Evolutionary conservation across 495 filamentous ascomycete genomes (phyloP).

Genomic region (Margaritispora aquatica): DNA sequence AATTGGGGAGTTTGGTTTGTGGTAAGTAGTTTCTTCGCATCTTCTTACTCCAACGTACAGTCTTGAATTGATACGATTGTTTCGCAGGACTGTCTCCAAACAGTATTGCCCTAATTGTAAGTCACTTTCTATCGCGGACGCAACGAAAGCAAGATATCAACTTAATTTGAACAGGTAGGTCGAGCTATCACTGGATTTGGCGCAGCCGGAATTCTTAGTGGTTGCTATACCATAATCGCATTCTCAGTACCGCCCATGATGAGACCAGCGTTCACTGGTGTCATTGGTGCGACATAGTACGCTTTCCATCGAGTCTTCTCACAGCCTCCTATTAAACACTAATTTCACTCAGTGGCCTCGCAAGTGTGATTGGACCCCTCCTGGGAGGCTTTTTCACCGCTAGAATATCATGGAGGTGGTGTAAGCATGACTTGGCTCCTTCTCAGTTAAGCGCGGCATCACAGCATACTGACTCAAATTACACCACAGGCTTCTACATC

Average conservation of each 20-base stretch:
- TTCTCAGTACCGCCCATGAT: constrained; percentile 65
- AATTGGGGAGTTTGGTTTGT: constrained; percentile 54
- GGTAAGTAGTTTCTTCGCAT: constrained; percentile 40
- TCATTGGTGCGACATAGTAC: constrained; percentile 6
- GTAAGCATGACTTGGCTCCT: not conserved
- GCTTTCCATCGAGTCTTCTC: constrained; percentile 19
- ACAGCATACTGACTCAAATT: not conserved
- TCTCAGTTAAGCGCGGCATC: not conserved
- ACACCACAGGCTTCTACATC: constrained; percentile 10
- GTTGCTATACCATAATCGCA: constrained; percentile 71
- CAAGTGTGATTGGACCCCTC: constrained; percentile 67
- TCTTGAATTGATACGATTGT: no score
- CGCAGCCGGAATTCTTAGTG: constrained; percentile 72
- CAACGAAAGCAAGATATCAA: no score
- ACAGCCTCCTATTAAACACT: constrained; percentile 10
- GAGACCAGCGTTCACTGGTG: constrained; percentile 50
- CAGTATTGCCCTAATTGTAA: constrained; percentile 65
- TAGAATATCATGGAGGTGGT: constrained; percentile 31
- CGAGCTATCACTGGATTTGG: constrained; percentile 82
- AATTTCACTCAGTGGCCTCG: constrained; percentile 34
- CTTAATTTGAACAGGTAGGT: no score
- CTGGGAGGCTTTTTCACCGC: constrained; percentile 48
- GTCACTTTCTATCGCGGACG: not conserved
- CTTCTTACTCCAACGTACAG: not conserved
- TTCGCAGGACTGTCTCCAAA: constrained; percentile 54